Evolutionary conservation across 2,329 filamentous ascomycete species (phyloP).

Genomic region (Chrysosporium keratinophilum): DNA sequence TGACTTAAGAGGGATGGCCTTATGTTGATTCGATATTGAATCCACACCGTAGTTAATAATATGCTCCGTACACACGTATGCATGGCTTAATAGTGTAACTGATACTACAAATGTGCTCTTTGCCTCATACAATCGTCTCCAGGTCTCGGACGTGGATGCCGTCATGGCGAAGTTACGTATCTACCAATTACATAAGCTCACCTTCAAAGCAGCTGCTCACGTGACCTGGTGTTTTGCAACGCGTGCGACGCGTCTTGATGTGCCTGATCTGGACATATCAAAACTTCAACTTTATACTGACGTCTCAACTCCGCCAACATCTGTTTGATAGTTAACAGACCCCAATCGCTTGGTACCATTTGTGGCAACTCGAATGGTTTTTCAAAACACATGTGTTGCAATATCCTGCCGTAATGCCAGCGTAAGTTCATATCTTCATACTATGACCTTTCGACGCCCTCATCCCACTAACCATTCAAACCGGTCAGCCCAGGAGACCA

Average conservation of each 20-base stretch:
- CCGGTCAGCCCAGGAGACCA: conserved; percentile 56
- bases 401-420: conserved; percentile 35
- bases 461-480: not conserved
- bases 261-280: conserved; percentile 1
- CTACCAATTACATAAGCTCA: not conserved
- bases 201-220: not conserved
- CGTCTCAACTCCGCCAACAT: not conserved
- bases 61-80: not conserved
- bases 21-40: too few relatives aligned
- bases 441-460: not conserved
- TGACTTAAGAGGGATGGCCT: conserved; percentile 42
- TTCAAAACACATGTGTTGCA: not conserved
- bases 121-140: too few relatives aligned
- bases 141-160: too few relatives aligned
- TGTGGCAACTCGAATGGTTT: not conserved
- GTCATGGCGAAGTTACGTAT: not conserved
- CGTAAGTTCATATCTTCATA: conserved; percentile 30
- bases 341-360: not conserved
- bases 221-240: not conserved
- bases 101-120: not conserved
- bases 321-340: not conserved
- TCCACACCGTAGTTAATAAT: not conserved
- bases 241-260: conserved; percentile 5
- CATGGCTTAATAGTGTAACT: not conserved
- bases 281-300: not conserved